Base-by-base conservation (phyloP, 1,284 basidiomycete genomes). In the Ganoderma boninense region DNA sequence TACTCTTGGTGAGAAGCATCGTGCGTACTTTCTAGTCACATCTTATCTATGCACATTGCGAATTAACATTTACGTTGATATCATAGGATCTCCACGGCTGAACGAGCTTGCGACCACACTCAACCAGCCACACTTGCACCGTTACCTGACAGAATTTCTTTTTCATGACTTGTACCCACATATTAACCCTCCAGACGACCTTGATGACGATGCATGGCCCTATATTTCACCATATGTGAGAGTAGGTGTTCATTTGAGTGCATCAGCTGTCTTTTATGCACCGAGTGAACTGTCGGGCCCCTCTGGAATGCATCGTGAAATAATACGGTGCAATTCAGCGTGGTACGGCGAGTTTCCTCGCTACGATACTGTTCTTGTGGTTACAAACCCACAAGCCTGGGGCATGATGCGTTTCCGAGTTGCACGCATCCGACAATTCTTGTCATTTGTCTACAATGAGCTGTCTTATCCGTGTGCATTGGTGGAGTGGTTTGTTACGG, bases 201-300 rank as follows among this genome's bases (percentile, higher is more conserved):
- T 14, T 11, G 42, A 43, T 43, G 42, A 43, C 14, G 10, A 43
- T 43, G 42, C 10, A 14, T 43, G 42, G 42, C 42, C 42, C 42
- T 43, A 43, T 14, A 43, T 43, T 11, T 43, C 42, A 43, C 42
- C 42, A 14, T 14, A 14, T 11, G 14, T 43, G 10, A 43, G 42
- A 43, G 42, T 43, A 43, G 42, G 42, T 43, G 42, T 43, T 11
- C 42, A 43, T 43, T 43, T 43, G 42, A 35, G 71, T 4, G 73
- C 73, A 0, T 56, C 65, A 0, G 71, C 75, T 0, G 65, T 56
- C 0, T 79, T 69, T 43, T 76, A 75, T 65, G 78, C 79, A 16
- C 79, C 77, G 2, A 79, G 78, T 65, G 78, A 80, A 29, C 49
- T 43, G 4, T 75, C 69, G 16, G 75, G 77, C 1, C 35, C 70